Evolutionary conservation across 2,329 filamentous ascomycete genomes (phyloP).

Genomic region (Coniochaeta sp.): DNA sequence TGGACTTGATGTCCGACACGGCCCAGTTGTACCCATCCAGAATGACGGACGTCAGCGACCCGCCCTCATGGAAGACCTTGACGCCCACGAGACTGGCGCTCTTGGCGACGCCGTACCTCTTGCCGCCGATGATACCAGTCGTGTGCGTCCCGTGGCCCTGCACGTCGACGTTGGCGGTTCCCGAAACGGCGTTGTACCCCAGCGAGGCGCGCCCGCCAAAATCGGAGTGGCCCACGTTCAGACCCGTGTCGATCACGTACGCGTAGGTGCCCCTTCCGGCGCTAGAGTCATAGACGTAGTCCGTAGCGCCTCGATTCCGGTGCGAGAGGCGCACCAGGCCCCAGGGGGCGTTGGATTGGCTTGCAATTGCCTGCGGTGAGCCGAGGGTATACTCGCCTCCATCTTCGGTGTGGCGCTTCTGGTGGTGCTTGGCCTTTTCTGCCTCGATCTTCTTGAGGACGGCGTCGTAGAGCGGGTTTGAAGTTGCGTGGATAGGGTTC

Average conservation of each 20-base stretch:
- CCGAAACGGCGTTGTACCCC: slow-evolving; percentile 19
- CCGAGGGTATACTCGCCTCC: neutral
- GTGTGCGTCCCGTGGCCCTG: slow-evolving; percentile 27
- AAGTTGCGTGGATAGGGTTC: too few relatives aligned
- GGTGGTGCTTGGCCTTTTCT: neutral
- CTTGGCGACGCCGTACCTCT: slow-evolving; percentile 25
- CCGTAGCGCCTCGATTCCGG: slow-evolving; percentile 7
- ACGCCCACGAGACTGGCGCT: slow-evolving; percentile 21
- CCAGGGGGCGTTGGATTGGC: slow-evolving; percentile 13
- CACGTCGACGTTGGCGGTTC: slow-evolving; percentile 13
- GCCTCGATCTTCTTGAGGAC: neutral
- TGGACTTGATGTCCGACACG: slow-evolving; percentile 14
- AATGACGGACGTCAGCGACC: slow-evolving; percentile 6
- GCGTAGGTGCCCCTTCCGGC: slow-evolving; percentile 23
- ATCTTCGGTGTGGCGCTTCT: neutral
- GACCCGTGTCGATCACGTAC: slow-evolving; percentile 39
- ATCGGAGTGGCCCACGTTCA: slow-evolving; percentile 27
- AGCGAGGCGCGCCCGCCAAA: slow-evolving; percentile 21
- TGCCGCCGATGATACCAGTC: slow-evolving; percentile 22
- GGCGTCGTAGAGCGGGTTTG: neutral
- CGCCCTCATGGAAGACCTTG: slow-evolving; percentile 19
- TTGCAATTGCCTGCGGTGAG: neutral
- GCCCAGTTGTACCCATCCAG: slow-evolving; percentile 17
- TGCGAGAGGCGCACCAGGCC: slow-evolving; percentile 21
- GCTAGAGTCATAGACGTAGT: slow-evolving; percentile 16